These are phyloP conservation scores for Rhodomyrtus psidioides DNA, from an alignment of 441 rosid genomes.

Conservation along the genomic window DNA sequence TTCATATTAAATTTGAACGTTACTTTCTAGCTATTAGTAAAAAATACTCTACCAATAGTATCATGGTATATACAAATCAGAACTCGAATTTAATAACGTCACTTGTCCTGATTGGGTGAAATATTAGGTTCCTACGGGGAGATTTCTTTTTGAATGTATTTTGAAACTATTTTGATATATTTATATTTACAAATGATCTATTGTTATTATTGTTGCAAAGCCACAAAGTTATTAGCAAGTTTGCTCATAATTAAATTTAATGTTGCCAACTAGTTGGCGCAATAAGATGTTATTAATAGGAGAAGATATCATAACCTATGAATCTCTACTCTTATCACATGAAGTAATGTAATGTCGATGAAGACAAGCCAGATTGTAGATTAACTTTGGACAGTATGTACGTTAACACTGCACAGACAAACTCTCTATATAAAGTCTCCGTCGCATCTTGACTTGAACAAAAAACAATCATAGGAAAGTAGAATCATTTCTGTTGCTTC, in stretches of 20 bases:
- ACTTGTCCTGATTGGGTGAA: neutral
- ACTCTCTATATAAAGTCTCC: neutral
- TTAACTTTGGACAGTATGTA: neutral
- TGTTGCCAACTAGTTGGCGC: neutral
- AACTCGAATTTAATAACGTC: neutral
- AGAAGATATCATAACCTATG: neutral
- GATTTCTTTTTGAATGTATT: neutral
- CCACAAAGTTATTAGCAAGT: too few species aligned
- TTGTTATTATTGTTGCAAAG: neutral
- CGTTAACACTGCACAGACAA: neutral
- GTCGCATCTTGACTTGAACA: neutral
- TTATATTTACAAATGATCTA: neutral
- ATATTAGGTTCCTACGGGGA: neutral
- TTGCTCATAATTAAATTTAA: neutral
- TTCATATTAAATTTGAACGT: neutral
- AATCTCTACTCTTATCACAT: neutral
- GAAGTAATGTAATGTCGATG: neutral
- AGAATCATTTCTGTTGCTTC: neutral
- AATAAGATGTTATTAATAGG: too few species aligned
- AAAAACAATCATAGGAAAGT: neutral
- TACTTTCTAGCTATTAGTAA: neutral
- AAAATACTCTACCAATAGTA: neutral
- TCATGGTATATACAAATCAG: neutral
- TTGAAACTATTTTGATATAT: neutral
- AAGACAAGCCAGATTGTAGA: neutral